Base-by-base conservation (phyloP, 352 stramenopile species). In the Phytopythium montanum region DNA sequence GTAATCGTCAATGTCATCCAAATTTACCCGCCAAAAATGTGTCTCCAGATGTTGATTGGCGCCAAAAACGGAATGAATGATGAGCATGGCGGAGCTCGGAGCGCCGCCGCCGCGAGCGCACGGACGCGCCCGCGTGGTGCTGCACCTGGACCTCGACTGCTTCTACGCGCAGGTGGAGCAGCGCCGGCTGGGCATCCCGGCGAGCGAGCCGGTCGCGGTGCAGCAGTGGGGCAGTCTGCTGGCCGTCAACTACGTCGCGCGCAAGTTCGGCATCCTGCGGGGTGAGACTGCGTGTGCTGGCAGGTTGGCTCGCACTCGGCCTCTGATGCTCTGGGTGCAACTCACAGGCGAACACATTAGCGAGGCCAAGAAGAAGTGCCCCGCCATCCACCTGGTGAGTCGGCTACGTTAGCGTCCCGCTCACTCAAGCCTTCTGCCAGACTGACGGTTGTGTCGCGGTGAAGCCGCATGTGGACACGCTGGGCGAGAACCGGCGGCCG, bases 101-200 rank as follows among this genome's bases (percentile, higher is more conserved):
- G 48, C 5, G 3, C n/a, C n/a, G n/a, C n/a, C n/a, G n/a, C n/a
- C n/a, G n/a, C 21, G 44, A 12, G 44, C 13, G 44, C 44, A 19
- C 16, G 16, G 58, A 39, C 81, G 33, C 14, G 33, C 5, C 33
- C 33, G 86, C 25, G 86, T 95, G 56, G 77, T 95, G 64, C 67
- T 94, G 61, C 86, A 95, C 61, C 60, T 95, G 55, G 87, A 95
- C 55, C 80, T 94, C 53, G 87, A 95, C 70, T 95, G 85, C 72
- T 95, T 93, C 72, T 95, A 95, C 59, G 82, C 85, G 58, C 85
- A 94, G 66, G 87, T 95, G 34, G 87, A 95, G 64, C 74, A 89
- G 55, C 75, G 74, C 13, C 73, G 87, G 6, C 82, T 94, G n/a
- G 51, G 72, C 0, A 88, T 95, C 52, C 72, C 77, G 19, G 70